Percentiles rank a stretch among this genome's conserved stretches.
phyloP scores from a whole-genome alignment of 352 stramenopile species.

The Thalassiosira exigua region DNA sequence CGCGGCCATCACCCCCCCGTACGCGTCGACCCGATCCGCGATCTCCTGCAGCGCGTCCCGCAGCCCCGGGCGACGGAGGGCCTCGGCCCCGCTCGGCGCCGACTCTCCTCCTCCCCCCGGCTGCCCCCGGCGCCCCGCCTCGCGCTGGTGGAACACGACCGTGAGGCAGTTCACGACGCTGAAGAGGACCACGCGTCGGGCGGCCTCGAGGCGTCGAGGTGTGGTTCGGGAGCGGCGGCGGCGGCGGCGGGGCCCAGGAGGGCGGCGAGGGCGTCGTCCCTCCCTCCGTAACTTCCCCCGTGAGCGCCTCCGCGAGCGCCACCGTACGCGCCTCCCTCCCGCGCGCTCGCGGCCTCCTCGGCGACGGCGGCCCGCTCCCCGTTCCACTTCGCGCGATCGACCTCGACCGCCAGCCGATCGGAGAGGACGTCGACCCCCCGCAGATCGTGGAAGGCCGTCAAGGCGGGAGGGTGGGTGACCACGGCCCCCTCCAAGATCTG shows the following conservation, averaged over 20 bases:
- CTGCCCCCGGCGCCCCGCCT: slow-evolving; percentile 49
- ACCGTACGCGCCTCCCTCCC: no score
- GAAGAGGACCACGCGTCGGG: slow-evolving; percentile 80
- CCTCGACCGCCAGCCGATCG: slow-evolving; percentile 68
- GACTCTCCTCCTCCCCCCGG: slow-evolving; percentile 29
- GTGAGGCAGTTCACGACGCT: slow-evolving; percentile 83
- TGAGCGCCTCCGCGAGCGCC: neutral
- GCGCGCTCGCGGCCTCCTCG: no score
- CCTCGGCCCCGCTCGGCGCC: slow-evolving; percentile 52
- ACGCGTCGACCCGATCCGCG: slow-evolving; percentile 90
- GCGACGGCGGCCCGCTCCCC: neutral
- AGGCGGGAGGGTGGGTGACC: slow-evolving; percentile 77
- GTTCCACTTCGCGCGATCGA: slow-evolving; percentile 49
- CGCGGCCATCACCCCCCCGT: slow-evolving; percentile 92
- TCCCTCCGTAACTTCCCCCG: no score
- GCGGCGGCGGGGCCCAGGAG: neutral
- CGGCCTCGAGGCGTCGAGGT: slow-evolving; percentile 34
- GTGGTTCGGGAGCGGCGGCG: neutral
- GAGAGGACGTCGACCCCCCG: slow-evolving; percentile 81
- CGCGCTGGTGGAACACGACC: slow-evolving; percentile 83
- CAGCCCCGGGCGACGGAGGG: slow-evolving; percentile 86
- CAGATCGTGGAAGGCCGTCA: slow-evolving; percentile 84
- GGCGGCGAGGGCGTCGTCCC: neutral
- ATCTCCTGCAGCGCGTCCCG: slow-evolving; percentile 90
- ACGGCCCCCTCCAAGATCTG: slow-evolving; percentile 85